Conservation (phyloP, 169 alveolate species). For the Plasmodium fragile region DNA sequence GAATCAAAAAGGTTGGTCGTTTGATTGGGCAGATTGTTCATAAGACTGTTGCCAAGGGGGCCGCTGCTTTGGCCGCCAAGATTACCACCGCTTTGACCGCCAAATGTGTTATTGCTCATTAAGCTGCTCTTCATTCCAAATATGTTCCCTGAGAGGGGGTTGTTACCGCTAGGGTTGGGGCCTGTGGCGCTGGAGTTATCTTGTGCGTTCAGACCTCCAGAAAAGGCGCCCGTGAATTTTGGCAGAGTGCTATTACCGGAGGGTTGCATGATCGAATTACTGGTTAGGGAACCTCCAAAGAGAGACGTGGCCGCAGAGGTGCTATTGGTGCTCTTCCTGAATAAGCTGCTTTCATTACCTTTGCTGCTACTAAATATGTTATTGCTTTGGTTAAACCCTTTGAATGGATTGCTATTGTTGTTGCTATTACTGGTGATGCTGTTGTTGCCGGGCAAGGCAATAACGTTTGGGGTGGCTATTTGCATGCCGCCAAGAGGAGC, state of each 20-base stretch:
- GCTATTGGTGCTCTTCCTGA: constrained; percentile 12
- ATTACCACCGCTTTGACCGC: neutral
- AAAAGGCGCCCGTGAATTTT: neutral
- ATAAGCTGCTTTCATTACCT: constrained; percentile 16
- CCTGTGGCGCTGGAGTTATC: neutral
- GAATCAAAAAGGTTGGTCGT: neutral
- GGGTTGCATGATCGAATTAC: neutral
- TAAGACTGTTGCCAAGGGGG: neutral
- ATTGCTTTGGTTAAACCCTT: constrained; percentile 47
- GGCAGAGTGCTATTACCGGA: neutral
- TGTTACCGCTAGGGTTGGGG: neutral
- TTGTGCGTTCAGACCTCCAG: constrained; percentile 1
- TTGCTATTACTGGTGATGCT: neutral
- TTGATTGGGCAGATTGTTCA: constrained; percentile 10
- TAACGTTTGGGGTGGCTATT: neutral
- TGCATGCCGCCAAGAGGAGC: neutral
- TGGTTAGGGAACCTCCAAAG: neutral
- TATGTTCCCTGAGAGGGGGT: constrained; percentile 8
- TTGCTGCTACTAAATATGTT: constrained; percentile 45
- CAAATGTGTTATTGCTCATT: neutral
- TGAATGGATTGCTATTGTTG: constrained; percentile 16
- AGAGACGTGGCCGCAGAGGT: neutral
- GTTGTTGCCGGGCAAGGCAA: neutral
- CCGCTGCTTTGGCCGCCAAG: neutral
- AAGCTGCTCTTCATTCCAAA: neutral